A percentile compares a stretch with the other conserved stretches of the same genome.
These are phyloP conservation scores for Narthecium ossifragum DNA, from an alignment of 106 monocot species.

Conservation along the genomic window DNA sequence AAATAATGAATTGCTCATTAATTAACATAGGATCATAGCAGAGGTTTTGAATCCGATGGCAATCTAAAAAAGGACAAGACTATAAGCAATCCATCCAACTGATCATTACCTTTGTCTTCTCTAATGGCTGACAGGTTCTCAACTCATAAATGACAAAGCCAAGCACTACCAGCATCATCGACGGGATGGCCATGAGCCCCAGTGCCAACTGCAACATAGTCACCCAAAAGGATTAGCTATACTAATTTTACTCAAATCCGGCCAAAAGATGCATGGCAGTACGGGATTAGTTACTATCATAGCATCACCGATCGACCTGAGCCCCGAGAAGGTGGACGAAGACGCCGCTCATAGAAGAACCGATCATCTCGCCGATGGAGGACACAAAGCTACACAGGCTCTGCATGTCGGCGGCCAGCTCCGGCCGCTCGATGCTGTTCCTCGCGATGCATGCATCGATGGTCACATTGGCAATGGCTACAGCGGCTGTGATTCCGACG, in stretches of 20 bases:
- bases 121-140: slow-evolving; percentile 10
- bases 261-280: background rate
- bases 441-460: slow-evolving; percentile 76
- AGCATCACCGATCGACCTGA: too few relatives aligned
- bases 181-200: slow-evolving; percentile 37
- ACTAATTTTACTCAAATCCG: background rate
- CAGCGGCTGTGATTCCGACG: slow-evolving; percentile 25
- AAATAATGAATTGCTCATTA: background rate
- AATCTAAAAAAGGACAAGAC: background rate
- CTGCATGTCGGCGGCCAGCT: slow-evolving; percentile 67
- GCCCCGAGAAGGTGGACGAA: slow-evolving; percentile 57
- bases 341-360: slow-evolving; percentile 54
- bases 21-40: background rate
- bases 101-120: slow-evolving; percentile 5
- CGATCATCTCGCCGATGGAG: slow-evolving; percentile 47
- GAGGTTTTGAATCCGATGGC: background rate
- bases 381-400: slow-evolving; percentile 56
- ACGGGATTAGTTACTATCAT: background rate
- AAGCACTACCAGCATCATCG: slow-evolving; percentile 25
- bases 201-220: slow-evolving; percentile 35
- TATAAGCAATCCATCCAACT: background rate
- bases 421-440: slow-evolving; percentile 63
- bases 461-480: slow-evolving; percentile 70
- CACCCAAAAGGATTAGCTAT: background rate
- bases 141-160: slow-evolving; percentile 47